Conservation (phyloP, 2,329 filamentous ascomycete genomes). For the Polychaeton citri region DNA sequence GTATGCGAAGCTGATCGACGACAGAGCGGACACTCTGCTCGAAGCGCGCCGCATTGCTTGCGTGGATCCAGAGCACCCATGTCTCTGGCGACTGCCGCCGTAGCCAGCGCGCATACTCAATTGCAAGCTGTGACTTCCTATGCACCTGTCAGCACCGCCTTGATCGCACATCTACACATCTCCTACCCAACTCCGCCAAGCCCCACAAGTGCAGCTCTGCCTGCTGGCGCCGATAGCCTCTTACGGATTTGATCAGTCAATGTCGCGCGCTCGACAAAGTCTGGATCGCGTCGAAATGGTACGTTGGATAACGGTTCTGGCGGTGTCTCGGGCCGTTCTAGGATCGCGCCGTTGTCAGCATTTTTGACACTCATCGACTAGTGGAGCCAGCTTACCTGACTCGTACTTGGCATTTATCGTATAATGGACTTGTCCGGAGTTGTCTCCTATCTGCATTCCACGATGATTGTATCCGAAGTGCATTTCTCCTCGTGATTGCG, state of each 20-base stretch:
- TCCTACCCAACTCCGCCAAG: conserved; percentile 13
- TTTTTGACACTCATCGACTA: too few relatives aligned
- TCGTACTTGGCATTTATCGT: too few relatives aligned
- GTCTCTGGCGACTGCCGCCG: conserved; percentile 5
- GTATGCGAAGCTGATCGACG: conserved; percentile 5
- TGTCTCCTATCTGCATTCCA: neutral
- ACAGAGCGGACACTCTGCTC: conserved; percentile 7
- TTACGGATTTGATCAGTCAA: conserved; percentile 5
- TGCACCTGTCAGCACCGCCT: too few relatives aligned
- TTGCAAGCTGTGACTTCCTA: conserved; percentile 17
- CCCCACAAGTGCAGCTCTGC: conserved; percentile 9
- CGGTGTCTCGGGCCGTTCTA: neutral
- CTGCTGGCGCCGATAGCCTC: conserved; percentile 5
- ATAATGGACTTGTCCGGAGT: too few relatives aligned
- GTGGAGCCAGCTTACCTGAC: conserved; percentile 9
- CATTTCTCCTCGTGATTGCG: neutral
- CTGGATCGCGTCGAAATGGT: conserved; percentile 8
- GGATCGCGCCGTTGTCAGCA: conserved; percentile 2
- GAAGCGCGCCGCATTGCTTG: conserved; percentile 12
- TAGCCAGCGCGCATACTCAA: conserved; percentile 9
- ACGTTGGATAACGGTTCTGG: conserved; percentile 7
- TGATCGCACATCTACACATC: too few relatives aligned
- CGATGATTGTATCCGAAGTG: neutral
- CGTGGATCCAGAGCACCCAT: conserved; percentile 15
- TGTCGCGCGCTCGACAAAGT: conserved; percentile 9